Evolutionary conservation across 192 early-diverging fungal genomes (phyloP), one percentile per base, ranked within the genome.

Genomic region (Backusella circina): DNA sequence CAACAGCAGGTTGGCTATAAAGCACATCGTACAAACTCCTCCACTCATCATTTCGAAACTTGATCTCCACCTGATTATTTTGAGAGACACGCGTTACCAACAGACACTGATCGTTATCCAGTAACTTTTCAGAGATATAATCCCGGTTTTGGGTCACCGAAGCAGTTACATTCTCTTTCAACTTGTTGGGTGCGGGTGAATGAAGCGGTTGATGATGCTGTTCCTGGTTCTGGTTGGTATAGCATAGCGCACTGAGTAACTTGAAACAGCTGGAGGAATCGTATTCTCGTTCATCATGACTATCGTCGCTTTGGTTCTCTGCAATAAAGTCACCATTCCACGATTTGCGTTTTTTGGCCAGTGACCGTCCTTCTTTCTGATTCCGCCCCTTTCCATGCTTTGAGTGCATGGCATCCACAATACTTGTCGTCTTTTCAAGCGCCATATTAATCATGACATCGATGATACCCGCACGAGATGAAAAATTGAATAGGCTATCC

Each of bases 81-180:
- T 57, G 50, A 8, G 36, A 12, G 5, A 76, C 16, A n/a, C 75
- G 67, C 1, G 33, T 64, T 5, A 61, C 30, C 15, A 76, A 26
- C 10, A 76, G 30, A 54, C 38, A 73, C 26, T 51, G 21, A 47
- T 37, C 50, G 2, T 18, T 16, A 41, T 32, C 36, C 23, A 76
- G 31, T 31, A 76, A 37, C 35, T 76, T 44, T 15, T 76, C 75
- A 23, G 61, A 54, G 15, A 69, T 67, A 15, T 76, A 69, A 21
- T 76, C 68, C 39, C 75, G 75, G 18, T 76, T 47, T 12, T 47
- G 61, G 32, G 57, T 35, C 13, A 64, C 54, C 0, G 54, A 61
- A 26, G 26, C 54, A 0, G 54, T 61, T 23, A 26, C 54, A n/a
- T 61, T 26, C 7, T 61, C 54, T 12, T 61, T 61, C 23, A 61